Base-by-base conservation (phyloP, 2,329 filamentous ascomycete genomes). In the Atkinsonella texensis region DNA sequence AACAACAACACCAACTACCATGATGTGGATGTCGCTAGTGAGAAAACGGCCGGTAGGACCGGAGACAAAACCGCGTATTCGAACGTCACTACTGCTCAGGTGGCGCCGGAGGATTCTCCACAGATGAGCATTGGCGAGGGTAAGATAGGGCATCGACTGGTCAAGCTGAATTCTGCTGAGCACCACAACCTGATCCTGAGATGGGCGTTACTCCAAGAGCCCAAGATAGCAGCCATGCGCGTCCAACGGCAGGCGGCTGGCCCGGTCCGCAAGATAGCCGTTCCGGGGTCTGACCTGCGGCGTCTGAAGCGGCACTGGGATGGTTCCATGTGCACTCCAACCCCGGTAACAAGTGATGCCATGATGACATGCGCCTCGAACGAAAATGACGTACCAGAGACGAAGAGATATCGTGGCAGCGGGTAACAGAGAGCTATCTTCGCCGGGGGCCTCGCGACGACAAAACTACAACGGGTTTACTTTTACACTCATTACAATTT, bases 181-280 rank as follows among this genome's bases (percentile, higher is more conserved):
- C 39, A 44, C 12, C 52, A 53, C 12, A 48, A 28, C n/a, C 43
- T 50, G 17, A 50, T 53, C 13, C 39, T 50, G 4, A 39, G 20
- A 39, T 53, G 52, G 52, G 48, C 48, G 42, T 6, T 50, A 2
- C 38, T 47, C 8, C 48, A 53, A 11, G 52, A 53, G 39, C 48
- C 43, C 2, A 18, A 53, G 5, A 50, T 53, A 32, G 52, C 52
- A 18, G 51, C 51, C 10, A 43, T 33, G 33, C 31, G 20, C 39
- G 23, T 11, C 3, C 28, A 40, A 17, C 31, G 28, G 43, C 13
- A 35, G 10, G 4, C 18, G 31, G 35, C 20, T 8, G 35, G 17
- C 13, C 32, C 40, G 41, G 20, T 13, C 2, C 18, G 10, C 10
- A 20, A 32, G 28, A 43, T 13, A 28, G 13, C 20, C 3, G 32